Evolutionary conservation across 1,284 basidiomycete genomes (phyloP).

Genomic region (Schizophyllum commune): DNA sequence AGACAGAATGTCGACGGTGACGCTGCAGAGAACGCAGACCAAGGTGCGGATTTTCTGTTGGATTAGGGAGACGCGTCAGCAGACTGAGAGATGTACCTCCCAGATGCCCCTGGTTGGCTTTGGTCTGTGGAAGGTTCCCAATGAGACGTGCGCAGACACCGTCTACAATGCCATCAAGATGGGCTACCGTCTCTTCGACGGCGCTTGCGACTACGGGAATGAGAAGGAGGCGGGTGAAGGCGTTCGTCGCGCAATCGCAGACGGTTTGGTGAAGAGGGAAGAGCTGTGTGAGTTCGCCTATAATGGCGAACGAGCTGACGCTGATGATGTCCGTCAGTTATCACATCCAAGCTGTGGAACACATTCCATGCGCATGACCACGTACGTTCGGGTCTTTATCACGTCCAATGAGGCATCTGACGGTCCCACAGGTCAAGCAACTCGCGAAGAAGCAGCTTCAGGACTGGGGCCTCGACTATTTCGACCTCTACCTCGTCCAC

Average conservation of each 20-base stretch:
- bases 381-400: slow-evolving; percentile 28
- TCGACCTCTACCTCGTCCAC: slow-evolving; percentile 72
- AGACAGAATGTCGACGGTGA: slow-evolving; percentile 38
- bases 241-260: slow-evolving; percentile 64
- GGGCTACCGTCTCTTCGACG: slow-evolving; percentile 79
- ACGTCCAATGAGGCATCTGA: background rate
- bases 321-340: background rate
- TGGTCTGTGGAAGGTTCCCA: slow-evolving; percentile 55
- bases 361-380: slow-evolving; percentile 70
- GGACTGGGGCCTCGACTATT: slow-evolving; percentile 72
- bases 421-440: slow-evolving; percentile 35
- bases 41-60: slow-evolving; percentile 32
- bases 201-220: slow-evolving; percentile 78
- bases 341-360: slow-evolving; percentile 45
- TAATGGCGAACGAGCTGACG: background rate
- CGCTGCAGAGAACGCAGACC: slow-evolving; percentile 51
- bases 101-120: slow-evolving; percentile 61
- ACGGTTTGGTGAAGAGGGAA: slow-evolving; percentile 67
- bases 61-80: too few species aligned
- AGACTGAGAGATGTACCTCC: background rate
- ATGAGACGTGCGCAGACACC: slow-evolving; percentile 10
- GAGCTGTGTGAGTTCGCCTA: slow-evolving; percentile 59
- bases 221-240: slow-evolving; percentile 82
- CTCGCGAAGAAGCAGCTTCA: slow-evolving; percentile 55
- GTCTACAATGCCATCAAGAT: slow-evolving; percentile 40